phyloP scores from a whole-genome alignment of 1,284 basidiomycete species.

The Trametes pubescens region DNA sequence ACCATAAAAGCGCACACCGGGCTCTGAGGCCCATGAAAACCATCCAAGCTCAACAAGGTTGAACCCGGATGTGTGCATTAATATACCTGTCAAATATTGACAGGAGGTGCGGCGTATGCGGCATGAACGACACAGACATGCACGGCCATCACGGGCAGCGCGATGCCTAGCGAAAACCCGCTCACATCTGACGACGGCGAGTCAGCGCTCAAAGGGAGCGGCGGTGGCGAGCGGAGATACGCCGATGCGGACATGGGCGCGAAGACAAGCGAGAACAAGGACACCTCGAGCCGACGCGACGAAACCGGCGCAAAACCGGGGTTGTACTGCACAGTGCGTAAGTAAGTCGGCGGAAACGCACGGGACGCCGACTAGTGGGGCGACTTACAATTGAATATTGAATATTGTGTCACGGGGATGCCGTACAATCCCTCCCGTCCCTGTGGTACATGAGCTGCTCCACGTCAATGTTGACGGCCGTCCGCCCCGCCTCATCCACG shows the following conservation, averaged over 20 bases:
- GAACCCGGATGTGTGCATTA: constrained; percentile 68
- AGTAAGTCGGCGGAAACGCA: constrained; percentile 26
- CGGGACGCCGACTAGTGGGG: neutral
- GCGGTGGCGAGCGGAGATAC: constrained; percentile 57
- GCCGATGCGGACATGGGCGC: constrained; percentile 69
- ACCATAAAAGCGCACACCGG: constrained; percentile 67
- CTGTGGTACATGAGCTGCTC: constrained; percentile 65
- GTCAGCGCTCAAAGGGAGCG: constrained; percentile 29
- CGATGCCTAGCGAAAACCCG: constrained; percentile 51
- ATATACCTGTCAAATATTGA: constrained; percentile 74
- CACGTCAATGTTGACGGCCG: constrained; percentile 66
- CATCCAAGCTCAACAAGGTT: constrained; percentile 68
- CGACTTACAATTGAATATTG: too few relatives aligned
- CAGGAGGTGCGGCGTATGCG: constrained; percentile 69
- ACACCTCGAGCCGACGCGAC: constrained; percentile 69
- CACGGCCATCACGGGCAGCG: constrained; percentile 56
- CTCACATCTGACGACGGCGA: constrained; percentile 30
- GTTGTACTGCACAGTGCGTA: constrained; percentile 57
- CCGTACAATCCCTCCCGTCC: constrained; percentile 78
- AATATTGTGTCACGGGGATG: constrained; percentile 60
- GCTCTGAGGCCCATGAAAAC: constrained; percentile 73
- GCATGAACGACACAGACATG: constrained; percentile 61
- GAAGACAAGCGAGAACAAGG: constrained; percentile 71
- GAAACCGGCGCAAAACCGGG: constrained; percentile 79
- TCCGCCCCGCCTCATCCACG: constrained; percentile 40